phyloP scores from a whole-genome alignment of 257 asterid genomes.

The Nicotiana undulata region DNA sequence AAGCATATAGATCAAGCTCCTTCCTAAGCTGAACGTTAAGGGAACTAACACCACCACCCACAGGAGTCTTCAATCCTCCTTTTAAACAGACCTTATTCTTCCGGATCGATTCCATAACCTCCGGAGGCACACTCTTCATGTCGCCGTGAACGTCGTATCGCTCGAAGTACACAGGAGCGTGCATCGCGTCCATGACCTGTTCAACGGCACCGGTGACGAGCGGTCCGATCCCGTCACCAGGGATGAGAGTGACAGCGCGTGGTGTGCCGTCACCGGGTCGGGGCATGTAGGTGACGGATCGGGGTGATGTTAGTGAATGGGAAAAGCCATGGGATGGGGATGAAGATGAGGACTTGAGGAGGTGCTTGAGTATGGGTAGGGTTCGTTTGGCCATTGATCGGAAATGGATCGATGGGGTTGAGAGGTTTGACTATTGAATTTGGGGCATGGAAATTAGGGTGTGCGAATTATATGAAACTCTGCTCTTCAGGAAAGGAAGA shows the following conservation, averaged over 20 bases:
- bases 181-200: slow-evolving; percentile 97
- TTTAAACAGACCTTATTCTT: slow-evolving; percentile 89
- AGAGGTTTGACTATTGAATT: background rate
- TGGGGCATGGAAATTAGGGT: slow-evolving; percentile 1
- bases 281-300: slow-evolving; percentile 96
- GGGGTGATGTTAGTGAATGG: slow-evolving; percentile 16
- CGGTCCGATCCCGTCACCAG: slow-evolving; percentile 97
- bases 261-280: slow-evolving; percentile 77
- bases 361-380: slow-evolving; percentile 38
- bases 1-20: slow-evolving; percentile 93
- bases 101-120: slow-evolving; percentile 68
- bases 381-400: slow-evolving; percentile 31
- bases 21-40: slow-evolving; percentile 74
- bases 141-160: slow-evolving; percentile 78
- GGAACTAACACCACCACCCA: slow-evolving; percentile 95
- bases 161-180: slow-evolving; percentile 91
- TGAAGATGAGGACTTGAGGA: slow-evolving; percentile 2
- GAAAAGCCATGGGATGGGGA: slow-evolving; percentile 13
- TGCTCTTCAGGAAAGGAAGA: background rate
- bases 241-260: slow-evolving; percentile 53
- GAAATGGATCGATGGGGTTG: background rate
- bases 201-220: slow-evolving; percentile 91
- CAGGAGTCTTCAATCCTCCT: slow-evolving; percentile 87
- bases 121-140: slow-evolving; percentile 63
- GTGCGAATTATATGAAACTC: background rate